phyloP scores from a whole-genome alignment of 495 filamentous ascomycete species.

The Aspergillus nanangensis region DNA sequence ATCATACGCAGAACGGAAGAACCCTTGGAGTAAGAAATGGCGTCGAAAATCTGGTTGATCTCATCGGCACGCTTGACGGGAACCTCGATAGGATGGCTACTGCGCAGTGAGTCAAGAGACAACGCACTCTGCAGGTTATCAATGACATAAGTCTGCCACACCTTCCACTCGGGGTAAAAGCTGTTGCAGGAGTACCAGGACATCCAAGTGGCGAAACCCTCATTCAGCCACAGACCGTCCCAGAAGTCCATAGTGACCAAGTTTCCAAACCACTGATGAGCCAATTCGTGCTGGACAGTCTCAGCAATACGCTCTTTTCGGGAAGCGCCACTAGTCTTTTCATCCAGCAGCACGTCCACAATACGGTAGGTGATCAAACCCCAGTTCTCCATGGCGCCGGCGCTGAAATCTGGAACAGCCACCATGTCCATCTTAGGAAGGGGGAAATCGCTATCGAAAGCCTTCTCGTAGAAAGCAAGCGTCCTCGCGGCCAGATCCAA shows the following conservation, averaged over 20 bases:
- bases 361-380: conserved; percentile 92
- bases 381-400: conserved; percentile 99
- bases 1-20: conserved; percentile 97
- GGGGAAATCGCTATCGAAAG: conserved; percentile 50
- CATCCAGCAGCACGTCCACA: conserved; percentile 87
- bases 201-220: conserved; percentile 96
- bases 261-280: conserved; percentile 99
- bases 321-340: conserved; percentile 87
- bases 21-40: conserved; percentile 96
- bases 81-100: conserved; percentile 95
- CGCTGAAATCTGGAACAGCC: conserved; percentile 89
- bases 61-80: conserved; percentile 93
- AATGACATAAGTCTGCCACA: conserved; percentile 94
- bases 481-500: conserved; percentile 58
- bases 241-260: conserved; percentile 99
- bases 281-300: conserved; percentile 93
- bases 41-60: conserved; percentile 98
- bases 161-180: conserved; percentile 98
- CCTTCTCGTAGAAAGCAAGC: conserved; percentile 50
- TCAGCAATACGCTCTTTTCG: conserved; percentile 91
- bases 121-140: conserved; percentile 87
- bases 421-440: conserved; percentile 97
- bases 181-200: conserved; percentile 55
- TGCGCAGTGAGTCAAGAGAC: conserved; percentile 82
- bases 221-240: conserved; percentile 98